phyloP scores from a whole-genome alignment of 306 rosid genomes.

The Rubus idaeus region DNA sequence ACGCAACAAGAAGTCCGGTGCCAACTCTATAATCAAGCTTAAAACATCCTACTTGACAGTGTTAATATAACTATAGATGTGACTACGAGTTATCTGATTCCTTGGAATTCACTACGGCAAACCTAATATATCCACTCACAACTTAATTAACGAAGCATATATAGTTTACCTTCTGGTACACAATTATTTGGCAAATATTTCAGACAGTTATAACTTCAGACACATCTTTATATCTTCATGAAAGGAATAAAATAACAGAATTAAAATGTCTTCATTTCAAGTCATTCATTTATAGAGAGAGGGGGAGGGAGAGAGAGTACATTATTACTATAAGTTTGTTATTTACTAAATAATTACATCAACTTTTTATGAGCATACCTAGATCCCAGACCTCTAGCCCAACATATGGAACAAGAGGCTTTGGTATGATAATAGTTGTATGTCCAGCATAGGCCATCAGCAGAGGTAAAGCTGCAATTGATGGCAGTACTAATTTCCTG shows the following conservation, averaged over 20 bases:
- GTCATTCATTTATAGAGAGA: no score
- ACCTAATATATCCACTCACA: not conserved
- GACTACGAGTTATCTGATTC: not conserved
- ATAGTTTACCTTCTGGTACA: not conserved
- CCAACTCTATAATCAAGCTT: not conserved
- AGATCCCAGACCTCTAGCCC: constrained; percentile 78
- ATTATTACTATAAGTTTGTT: not conserved
- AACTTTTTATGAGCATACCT: constrained; percentile 48
- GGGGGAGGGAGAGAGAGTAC: not conserved
- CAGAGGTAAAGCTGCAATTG: constrained; percentile 93
- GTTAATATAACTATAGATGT: not conserved
- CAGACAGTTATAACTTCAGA: no score
- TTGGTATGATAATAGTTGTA: constrained; percentile 89
- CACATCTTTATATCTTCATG: not conserved
- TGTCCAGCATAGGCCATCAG: constrained; percentile 99
- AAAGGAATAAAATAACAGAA: not conserved
- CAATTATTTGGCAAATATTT: not conserved
- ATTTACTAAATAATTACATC: not conserved
- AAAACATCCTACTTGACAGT: not conserved
- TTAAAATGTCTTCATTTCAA: not conserved
- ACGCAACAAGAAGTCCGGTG: not conserved
- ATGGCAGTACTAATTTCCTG: constrained; percentile 89
- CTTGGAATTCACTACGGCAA: not conserved
- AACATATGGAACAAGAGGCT: constrained; percentile 75
- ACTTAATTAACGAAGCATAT: not conserved